Evolutionary conservation across 1,139 yeast species (phyloP).

Genomic region (Pichia sp.): DNA sequence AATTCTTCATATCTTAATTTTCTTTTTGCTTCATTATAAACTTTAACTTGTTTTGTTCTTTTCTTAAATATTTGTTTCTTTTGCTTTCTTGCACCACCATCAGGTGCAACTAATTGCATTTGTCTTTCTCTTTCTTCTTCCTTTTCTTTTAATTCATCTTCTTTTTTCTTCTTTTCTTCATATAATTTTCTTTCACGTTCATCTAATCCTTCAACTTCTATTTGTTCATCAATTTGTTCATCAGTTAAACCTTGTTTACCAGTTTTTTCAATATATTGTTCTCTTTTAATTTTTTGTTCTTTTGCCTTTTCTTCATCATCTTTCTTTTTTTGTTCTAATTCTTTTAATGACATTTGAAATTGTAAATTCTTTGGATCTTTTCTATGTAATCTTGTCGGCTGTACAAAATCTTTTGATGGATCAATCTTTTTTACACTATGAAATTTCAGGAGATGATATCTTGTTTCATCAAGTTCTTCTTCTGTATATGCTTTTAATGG

Average conservation of each 20-base stretch:
- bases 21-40: conserved; percentile 75
- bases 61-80: conserved; percentile 61
- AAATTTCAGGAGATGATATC: conserved; percentile 79
- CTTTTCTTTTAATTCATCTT: conserved; percentile 26
- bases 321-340: conserved; percentile 50
- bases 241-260: conserved; percentile 22
- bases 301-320: conserved; percentile 29
- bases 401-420: conserved; percentile 59
- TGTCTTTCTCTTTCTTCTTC: conserved; percentile 37
- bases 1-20: conserved; percentile 88
- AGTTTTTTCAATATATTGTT: conserved; percentile 22
- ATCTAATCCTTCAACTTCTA: conserved; percentile 25
- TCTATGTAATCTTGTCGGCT: conserved; percentile 82
- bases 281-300: conserved; percentile 30
- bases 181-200: conserved; percentile 25
- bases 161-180: conserved; percentile 30
- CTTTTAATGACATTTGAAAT: conserved; percentile 66
- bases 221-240: conserved; percentile 25
- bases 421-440: conserved; percentile 68
- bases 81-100: conserved; percentile 75
- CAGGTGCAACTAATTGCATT: conserved; percentile 80
- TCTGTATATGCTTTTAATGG: conserved; percentile 67
- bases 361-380: conserved; percentile 90
- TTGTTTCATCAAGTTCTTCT: conserved; percentile 65
- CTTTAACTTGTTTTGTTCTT: conserved; percentile 78